phyloP scores from a whole-genome alignment of 2,329 filamentous ascomycete species.

The Cryphonectria naterciae region DNA sequence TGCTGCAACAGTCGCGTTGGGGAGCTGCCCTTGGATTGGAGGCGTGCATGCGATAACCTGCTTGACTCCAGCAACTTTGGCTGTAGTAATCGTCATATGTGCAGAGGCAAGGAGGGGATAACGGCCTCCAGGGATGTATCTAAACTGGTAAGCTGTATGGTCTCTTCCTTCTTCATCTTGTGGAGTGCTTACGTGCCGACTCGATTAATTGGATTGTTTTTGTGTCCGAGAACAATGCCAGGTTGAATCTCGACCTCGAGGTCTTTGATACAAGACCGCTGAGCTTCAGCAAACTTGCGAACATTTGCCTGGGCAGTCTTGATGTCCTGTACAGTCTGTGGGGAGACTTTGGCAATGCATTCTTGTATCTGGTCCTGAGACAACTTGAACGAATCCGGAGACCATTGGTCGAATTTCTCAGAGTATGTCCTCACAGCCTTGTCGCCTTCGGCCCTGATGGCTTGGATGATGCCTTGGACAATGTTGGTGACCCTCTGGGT shows the following conservation, averaged over 20 bases:
- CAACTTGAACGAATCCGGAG: neutral
- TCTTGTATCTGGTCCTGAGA: neutral
- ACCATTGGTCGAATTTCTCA: neutral
- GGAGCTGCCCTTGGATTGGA: conserved; percentile 52
- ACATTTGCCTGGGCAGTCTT: conserved; percentile 53
- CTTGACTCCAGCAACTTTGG: conserved; percentile 57
- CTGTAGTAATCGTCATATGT: conserved; percentile 60
- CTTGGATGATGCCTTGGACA: neutral
- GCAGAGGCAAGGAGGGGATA: conserved; percentile 57
- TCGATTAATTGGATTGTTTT: conserved; percentile 50
- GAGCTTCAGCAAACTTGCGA: conserved; percentile 51
- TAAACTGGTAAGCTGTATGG: neutral
- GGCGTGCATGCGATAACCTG: conserved; percentile 56
- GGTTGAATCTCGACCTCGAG: conserved; percentile 55
- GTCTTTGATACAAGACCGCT: conserved; percentile 50
- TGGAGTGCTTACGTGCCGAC: conserved; percentile 44
- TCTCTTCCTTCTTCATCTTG: neutral
- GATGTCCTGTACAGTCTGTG: conserved; percentile 47
- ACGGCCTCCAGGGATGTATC: conserved; percentile 54
- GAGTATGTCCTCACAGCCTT: neutral
- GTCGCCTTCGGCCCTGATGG: neutral
- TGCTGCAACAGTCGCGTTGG: conserved; percentile 53
- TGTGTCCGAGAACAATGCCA: conserved; percentile 55
- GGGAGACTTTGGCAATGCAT: neutral
- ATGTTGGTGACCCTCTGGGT: neutral